Evolutionary conservation across 495 filamentous ascomycete species (phyloP).

Genomic region (Mycothermus thermophilus): DNA sequence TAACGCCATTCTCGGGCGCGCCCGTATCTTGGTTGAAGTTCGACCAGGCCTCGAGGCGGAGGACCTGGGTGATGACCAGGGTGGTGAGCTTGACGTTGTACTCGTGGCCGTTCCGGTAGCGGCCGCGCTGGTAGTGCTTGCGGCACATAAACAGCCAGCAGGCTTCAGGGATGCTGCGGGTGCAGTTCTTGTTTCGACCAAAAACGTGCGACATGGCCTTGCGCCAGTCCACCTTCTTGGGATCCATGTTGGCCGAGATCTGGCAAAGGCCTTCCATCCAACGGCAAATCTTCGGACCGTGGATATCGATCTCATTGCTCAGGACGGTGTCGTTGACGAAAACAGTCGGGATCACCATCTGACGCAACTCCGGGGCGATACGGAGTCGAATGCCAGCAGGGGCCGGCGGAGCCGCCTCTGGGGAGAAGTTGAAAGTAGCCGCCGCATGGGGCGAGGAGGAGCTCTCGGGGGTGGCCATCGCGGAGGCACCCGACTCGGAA

Average conservation of each 20-base stretch:
- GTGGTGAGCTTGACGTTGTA: constrained; percentile 48
- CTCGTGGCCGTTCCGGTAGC: constrained; percentile 48
- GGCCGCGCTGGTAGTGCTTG: constrained; percentile 70
- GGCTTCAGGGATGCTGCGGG: constrained; percentile 46
- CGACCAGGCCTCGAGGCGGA: constrained; percentile 46
- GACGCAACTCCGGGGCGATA: no score
- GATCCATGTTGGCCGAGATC: background rate
- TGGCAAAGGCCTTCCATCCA: no score
- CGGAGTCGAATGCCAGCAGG: no score
- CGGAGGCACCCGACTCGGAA: no score
- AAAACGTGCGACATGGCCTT: constrained; percentile 79
- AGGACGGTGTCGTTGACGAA: no score
- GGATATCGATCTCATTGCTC: no score
- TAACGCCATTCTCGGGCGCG: constrained; percentile 16
- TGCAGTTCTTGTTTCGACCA: constrained; percentile 73
- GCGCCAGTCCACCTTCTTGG: constrained; percentile 24
- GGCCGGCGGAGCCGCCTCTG: no score
- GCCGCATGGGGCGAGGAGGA: no score
- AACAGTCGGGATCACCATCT: no score
- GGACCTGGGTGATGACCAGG: constrained; percentile 44
- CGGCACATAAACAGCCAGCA: constrained; percentile 65
- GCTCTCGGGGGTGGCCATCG: no score
- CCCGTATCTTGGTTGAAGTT: constrained; percentile 22
- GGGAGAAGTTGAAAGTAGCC: no score
- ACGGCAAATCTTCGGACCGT: no score